Evolutionary conservation across 129 eudicot genomes (phyloP), one percentile per base, ranked within the genome.

Genomic region (Escallonia rubra): DNA sequence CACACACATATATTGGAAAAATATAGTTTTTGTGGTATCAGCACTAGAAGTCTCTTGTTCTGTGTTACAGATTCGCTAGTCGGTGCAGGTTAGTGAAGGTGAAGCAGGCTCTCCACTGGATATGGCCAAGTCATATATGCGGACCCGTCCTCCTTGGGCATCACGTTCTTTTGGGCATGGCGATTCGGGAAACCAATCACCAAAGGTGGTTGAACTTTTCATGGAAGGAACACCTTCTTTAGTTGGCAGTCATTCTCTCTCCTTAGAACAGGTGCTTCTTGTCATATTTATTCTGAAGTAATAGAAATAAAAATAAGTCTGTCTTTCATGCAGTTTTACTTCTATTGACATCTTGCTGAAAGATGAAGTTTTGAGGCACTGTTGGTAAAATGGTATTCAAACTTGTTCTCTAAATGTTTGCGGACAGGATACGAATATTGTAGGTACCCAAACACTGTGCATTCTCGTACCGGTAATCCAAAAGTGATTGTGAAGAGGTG

Each of bases 71-170:
- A 59, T 63, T 61, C 43, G 45, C 52, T 55, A 6, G 41, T 54
- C 50, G 4, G 51, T 70, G 70, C 81, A 91, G 97, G 70, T 70
- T 52, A 64, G 66, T 40, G 84, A 73, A 68, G 64, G 16, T 57
- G 86, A 80, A 59, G 78, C 58, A 48, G 85, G 88, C 16, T 88
- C 97, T 51, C 97, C 96, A 4, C 77, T 85, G 72, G 89, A 91
- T 77, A 80, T 91, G 71, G 97, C 97, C 47, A 85, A 82, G 74
- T 88, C 87, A 65, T 91, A 91, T 81, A 91, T 91, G 97, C 85
- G 67, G 80, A 80, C 81, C 54, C 90, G 94, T 14, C 96, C 96
- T 58, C 83, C 86, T 40, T 91, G 97, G 97, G 82, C 90, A 43
- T 91, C 97, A 64, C 97, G 94, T 10, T 50, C 65, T 67, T 51